Evolutionary conservation across 371 early-diverging fungal genomes (phyloP), one percentile per base, ranked within the genome.

Genomic region (Dichotomocladium elegans): DNA sequence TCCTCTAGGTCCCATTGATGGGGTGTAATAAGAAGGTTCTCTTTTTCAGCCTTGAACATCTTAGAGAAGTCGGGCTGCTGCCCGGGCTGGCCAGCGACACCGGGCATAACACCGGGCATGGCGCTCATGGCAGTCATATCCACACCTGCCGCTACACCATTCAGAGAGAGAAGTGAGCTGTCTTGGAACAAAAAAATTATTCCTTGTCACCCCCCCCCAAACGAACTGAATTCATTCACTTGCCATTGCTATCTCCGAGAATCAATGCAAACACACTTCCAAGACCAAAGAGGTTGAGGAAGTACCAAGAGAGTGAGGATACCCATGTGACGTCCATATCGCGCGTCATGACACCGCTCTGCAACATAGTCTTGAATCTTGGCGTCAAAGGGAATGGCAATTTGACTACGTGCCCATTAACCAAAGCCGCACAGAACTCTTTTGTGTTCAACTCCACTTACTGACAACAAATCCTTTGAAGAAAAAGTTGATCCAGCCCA

Each of bases 291-390:
- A 98, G 64, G 66, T 96, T 96, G 31, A 98, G 69, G 68, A 98
- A 98, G 79, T 98, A 98, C 97, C 96, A 97, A 4, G 95, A 95
- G 19, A 98, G 74, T 15, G 94, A 93, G 7, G 95, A 95, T 2
- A 98, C 98, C 96, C 97, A 98, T 25, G 87, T 81, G 6, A 94
- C 96, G 71, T 97, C 97, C 95, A 98, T 95, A 67, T 97, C 93
- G 17, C 85, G 77, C 0, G 98, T 96, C 58, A 89, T 89, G n/a
- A 98, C 89, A 40, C 96, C 97, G 45, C 91, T 83, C 73, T 98
- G 97, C 44, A 96, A 82, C 98, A 98, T 98, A 47, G 88, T 77
- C 76, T 98, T 98, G 80, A 98, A 98, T 10, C 96, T 89, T 51
- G 95, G 77, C 10, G 96, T 95, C 61, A 98, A 78, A 3, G 96